These are phyloP conservation scores for Violaceomyces palustris DNA, from an alignment of 1,284 basidiomycete genomes.

Conservation along the genomic window DNA sequence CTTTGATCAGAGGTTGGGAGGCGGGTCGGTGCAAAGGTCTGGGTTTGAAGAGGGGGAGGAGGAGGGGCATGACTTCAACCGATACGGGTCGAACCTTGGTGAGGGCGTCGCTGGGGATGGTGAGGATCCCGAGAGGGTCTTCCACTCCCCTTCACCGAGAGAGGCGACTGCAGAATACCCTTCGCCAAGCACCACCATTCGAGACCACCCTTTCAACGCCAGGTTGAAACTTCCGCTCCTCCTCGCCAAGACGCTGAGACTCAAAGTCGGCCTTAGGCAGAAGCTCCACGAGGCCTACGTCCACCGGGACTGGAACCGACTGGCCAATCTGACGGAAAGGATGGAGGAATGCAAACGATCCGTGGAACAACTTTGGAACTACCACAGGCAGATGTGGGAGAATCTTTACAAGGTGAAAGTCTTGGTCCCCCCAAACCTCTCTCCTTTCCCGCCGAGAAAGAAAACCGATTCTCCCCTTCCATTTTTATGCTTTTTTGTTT, in stretches of 20 bases:
- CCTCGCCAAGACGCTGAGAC: conserved; percentile 19
- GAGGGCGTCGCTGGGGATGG: too few species aligned
- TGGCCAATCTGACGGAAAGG: conserved; percentile 14
- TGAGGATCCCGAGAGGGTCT: too few species aligned
- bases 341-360: conserved; percentile 15
- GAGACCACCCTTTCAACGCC: conserved; percentile 38
- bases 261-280: conserved; percentile 32
- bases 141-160: too few species aligned
- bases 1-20: too few species aligned
- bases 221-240: conserved; percentile 27
- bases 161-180: neutral
- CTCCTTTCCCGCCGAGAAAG: too few species aligned
- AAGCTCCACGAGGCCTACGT: conserved; percentile 31
- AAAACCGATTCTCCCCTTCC: too few species aligned
- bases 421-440: too few species aligned
- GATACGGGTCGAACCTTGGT: too few species aligned
- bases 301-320: conserved; percentile 22
- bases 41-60: too few species aligned
- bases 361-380: conserved; percentile 38
- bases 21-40: too few species aligned
- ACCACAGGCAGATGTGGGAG: conserved; percentile 52
- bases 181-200: neutral
- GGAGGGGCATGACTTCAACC: too few species aligned
- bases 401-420: conserved; percentile 43
- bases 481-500: too few species aligned